phyloP scores from a whole-genome alignment of 768 basidiomycete genomes.

The Tulasnella sp. region DNA sequence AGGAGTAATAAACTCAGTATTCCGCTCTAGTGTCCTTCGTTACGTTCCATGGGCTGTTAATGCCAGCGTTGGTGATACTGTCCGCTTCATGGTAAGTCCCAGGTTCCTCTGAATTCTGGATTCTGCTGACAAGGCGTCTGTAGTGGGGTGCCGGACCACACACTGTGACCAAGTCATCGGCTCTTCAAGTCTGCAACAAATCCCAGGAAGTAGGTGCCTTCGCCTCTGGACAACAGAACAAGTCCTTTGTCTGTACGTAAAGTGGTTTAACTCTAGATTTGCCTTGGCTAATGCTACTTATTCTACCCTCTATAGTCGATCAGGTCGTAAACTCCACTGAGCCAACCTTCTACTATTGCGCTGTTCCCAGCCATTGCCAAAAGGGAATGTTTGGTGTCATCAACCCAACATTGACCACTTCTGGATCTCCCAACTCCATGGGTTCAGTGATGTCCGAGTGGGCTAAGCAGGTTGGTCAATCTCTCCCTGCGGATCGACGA shows the following conservation, averaged over 20 bases:
- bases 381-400: conserved; percentile 64
- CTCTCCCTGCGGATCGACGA: background rate
- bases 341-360: conserved; percentile 64
- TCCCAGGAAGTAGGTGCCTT: conserved; percentile 40
- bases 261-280: too few relatives aligned
- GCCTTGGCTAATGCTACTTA: background rate
- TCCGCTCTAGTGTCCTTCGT: conserved; percentile 40
- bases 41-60: conserved; percentile 64
- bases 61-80: conserved; percentile 62
- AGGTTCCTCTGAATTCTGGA: background rate
- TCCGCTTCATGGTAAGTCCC: conserved; percentile 39
- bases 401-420: conserved; percentile 29
- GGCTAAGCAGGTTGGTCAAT: conserved; percentile 20
- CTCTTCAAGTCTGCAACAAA: conserved; percentile 60
- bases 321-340: conserved; percentile 61
- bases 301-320: conserved; percentile 34
- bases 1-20: too few relatives aligned
- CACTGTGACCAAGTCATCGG: conserved; percentile 70
- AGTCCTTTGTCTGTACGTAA: conserved; percentile 44
- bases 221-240: conserved; percentile 50
- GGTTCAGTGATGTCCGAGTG: conserved; percentile 38
- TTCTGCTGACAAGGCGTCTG: background rate
- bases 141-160: conserved; percentile 64
- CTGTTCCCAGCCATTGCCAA: conserved; percentile 52
- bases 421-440: conserved; percentile 20